Evolutionary conservation across 306 rosid genomes (phyloP).

Genomic region (Adenanthera pavonina): DNA sequence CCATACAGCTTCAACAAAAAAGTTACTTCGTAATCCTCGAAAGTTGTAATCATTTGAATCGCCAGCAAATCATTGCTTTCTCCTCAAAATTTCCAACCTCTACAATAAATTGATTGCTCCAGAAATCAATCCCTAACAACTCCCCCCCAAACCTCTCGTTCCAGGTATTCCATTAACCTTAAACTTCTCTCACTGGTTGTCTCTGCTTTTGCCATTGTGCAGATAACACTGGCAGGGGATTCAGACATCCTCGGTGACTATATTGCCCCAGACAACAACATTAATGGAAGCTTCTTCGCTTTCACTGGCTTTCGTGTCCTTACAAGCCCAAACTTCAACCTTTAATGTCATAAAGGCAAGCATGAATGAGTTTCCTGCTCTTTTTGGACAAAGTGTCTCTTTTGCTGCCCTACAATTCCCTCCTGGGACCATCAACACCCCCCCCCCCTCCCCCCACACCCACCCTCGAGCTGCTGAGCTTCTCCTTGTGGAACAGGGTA

Average conservation of each 20-base stretch:
- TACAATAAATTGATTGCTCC: background rate
- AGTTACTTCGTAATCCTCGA: slow-evolving; percentile 21
- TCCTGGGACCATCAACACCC: slow-evolving; percentile 34
- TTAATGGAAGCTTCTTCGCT: slow-evolving; percentile 57
- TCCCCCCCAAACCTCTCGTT: background rate
- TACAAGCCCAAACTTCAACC: background rate
- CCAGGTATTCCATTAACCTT: slow-evolving; percentile 34
- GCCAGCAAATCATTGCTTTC: slow-evolving; percentile 23
- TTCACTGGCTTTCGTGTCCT: slow-evolving; percentile 45
- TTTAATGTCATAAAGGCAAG: slow-evolving; percentile 51
- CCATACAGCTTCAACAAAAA: slow-evolving; percentile 25
- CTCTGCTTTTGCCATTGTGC: slow-evolving; percentile 31
- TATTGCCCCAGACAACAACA: slow-evolving; percentile 37
- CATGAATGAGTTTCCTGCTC: slow-evolving; percentile 52
- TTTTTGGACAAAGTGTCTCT: slow-evolving; percentile 65
- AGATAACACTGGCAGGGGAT: slow-evolving; percentile 48
- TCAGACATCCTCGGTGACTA: slow-evolving; percentile 58
- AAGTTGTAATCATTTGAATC: background rate
- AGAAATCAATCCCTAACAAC: background rate
- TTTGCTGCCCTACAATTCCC: slow-evolving; percentile 59
- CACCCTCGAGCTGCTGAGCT: slow-evolving; percentile 66
- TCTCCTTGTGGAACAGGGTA: slow-evolving; percentile 41
- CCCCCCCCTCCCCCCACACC: slow-evolving; percentile 62
- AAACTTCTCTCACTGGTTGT: slow-evolving; percentile 39
- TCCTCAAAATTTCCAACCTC: slow-evolving; percentile 7